Percentiles rank a stretch among this genome's conserved stretches.
Evolutionary conservation across 1,284 basidiomycete genomes (phyloP).

Genomic region (Sphagnurus paluster): DNA sequence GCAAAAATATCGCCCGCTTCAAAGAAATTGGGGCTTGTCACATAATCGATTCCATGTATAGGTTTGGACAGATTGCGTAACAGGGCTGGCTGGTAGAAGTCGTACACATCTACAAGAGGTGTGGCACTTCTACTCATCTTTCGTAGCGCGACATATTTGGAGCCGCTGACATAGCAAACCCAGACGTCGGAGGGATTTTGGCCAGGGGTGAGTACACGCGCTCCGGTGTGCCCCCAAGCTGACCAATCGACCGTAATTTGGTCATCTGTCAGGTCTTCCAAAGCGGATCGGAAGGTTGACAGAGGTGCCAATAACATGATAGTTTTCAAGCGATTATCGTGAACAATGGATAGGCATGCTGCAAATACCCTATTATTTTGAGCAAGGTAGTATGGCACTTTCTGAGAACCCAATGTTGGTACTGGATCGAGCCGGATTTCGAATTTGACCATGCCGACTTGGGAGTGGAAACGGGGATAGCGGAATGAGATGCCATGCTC

Average conservation of each 20-base stretch:
- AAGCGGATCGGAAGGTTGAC: conserved; percentile 39
- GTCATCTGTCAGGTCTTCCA: conserved; percentile 21
- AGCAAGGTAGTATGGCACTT: conserved; percentile 53
- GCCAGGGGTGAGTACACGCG: conserved; percentile 38
- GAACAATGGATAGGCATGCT: conserved; percentile 41
- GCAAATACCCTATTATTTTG: conserved; percentile 46
- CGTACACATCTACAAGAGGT: conserved; percentile 38
- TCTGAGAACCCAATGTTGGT: conserved; percentile 39
- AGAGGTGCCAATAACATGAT: conserved; percentile 50
- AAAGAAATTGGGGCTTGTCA: conserved; percentile 11
- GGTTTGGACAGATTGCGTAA: conserved; percentile 24
- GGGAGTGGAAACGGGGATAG: conserved; percentile 34
- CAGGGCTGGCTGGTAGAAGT: conserved; percentile 52
- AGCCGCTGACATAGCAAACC: conserved; percentile 63
- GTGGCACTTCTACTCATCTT: conserved; percentile 6
- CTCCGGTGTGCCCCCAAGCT: conserved; percentile 50
- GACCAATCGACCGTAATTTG: conserved; percentile 41
- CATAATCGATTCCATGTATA: conserved; percentile 4
- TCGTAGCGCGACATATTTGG: conserved; percentile 37
- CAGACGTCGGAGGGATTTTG: conserved; percentile 41
- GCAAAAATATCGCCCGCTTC: conserved; percentile 20
- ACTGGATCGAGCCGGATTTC: conserved; percentile 59
- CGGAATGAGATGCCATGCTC: conserved; percentile 39
- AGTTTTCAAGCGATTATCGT: conserved; percentile 24
- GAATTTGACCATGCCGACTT: conserved; percentile 31